phyloP scores from a whole-genome alignment of 2,329 filamentous ascomycete genomes.

The Raffaelea albimanens region DNA sequence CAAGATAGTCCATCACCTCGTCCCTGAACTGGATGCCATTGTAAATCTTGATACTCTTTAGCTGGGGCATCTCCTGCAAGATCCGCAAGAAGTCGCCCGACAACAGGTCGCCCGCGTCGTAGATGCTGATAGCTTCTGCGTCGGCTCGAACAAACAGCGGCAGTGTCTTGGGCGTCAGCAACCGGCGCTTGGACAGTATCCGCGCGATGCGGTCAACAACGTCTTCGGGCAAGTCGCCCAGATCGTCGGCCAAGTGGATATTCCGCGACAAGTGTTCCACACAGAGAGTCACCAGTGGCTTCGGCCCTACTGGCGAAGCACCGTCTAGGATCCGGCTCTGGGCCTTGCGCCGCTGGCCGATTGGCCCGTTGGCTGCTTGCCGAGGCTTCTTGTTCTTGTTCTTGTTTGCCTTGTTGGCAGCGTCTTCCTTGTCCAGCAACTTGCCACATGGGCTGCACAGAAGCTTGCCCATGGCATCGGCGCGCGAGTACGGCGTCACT shows the following conservation, averaged over 20 bases:
- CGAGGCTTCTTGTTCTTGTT: constrained; percentile 45
- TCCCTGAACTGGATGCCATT: constrained; percentile 93
- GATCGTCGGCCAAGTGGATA: constrained; percentile 50
- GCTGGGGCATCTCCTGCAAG: constrained; percentile 61
- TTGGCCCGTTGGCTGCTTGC: constrained; percentile 36
- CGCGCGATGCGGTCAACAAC: constrained; percentile 51
- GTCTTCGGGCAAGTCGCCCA: constrained; percentile 48
- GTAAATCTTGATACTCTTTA: constrained; percentile 64
- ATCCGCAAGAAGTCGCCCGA: constrained; percentile 72
- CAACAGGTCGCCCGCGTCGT: constrained; percentile 55
- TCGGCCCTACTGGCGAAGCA: constrained; percentile 52
- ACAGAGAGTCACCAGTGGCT: constrained; percentile 56
- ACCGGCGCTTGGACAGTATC: constrained; percentile 49
- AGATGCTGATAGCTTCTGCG: constrained; percentile 42
- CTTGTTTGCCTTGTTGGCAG: constrained; percentile 21
- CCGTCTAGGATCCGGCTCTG: constrained; percentile 84
- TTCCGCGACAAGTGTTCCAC: constrained; percentile 55
- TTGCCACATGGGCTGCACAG: constrained; percentile 76
- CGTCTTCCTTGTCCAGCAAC: constrained; percentile 57
- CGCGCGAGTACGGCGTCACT: constrained; percentile 79
- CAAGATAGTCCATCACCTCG: constrained; percentile 68
- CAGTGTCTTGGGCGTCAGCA: constrained; percentile 44
- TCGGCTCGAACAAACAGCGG: constrained; percentile 46
- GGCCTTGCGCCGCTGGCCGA: constrained; percentile 59
- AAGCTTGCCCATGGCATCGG: constrained; percentile 66